Percentiles rank a stretch among this genome's conserved stretches.
phyloP scores from a whole-genome alignment of 75 land plant species.

The Larix kaempferi region DNA sequence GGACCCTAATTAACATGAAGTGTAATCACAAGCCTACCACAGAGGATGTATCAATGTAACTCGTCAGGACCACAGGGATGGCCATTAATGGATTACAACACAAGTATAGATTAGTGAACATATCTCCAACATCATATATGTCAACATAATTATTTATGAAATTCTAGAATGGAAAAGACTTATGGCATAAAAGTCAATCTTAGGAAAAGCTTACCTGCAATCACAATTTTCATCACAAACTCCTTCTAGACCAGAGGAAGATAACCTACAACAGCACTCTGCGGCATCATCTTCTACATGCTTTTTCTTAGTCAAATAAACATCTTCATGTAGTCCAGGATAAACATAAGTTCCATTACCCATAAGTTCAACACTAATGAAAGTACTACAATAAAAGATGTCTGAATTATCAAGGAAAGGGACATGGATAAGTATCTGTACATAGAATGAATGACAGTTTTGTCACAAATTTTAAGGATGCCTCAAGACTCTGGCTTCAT shows the following conservation, averaged over 20 bases:
- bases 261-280: conserved; percentile 65
- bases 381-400: too few species aligned
- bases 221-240: conserved; percentile 76
- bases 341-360: neutral
- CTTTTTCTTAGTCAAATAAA: conserved; percentile 69
- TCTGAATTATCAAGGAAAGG: too few species aligned
- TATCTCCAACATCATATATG: neutral
- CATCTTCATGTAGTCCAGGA: conserved; percentile 47
- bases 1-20: neutral
- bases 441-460: neutral
- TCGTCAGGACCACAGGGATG: neutral
- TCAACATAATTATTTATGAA: neutral
- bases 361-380: too few species aligned
- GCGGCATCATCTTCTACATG: conserved; percentile 77
- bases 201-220: conserved; percentile 56
- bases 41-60: too few species aligned
- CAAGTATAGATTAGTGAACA: neutral
- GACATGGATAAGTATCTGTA: too few species aligned
- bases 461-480: neutral
- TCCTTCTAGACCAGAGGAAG: conserved; percentile 27
- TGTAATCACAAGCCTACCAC: neutral
- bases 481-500: neutral
- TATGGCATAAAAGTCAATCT: neutral
- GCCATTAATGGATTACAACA: neutral
- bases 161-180: neutral